Conservation (phyloP, 2,329 filamentous ascomycete genomes). For the Bipolaris bicolor region DNA sequence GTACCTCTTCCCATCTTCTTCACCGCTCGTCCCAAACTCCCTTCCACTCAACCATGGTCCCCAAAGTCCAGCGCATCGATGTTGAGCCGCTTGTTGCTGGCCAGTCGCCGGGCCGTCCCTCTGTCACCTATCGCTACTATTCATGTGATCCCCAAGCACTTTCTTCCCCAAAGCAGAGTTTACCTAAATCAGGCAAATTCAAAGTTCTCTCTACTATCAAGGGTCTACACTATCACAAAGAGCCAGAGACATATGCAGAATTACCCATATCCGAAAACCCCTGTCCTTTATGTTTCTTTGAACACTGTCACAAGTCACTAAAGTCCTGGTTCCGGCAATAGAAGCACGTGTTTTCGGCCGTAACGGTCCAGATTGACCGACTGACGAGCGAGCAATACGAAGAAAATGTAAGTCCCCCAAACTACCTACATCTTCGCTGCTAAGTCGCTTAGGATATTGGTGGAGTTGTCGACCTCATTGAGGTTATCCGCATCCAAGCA, state of each 20-base stretch:
- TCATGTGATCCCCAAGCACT: slow-evolving; percentile 10
- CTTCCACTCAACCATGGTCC: slow-evolving; percentile 17
- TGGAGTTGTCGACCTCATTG: slow-evolving; percentile 91
- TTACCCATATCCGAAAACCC: slow-evolving; percentile 38
- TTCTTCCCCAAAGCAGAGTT: slow-evolving; percentile 10
- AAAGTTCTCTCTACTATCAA: slow-evolving; percentile 15
- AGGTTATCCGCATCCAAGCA: slow-evolving; percentile 87
- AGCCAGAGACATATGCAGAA: slow-evolving; percentile 27
- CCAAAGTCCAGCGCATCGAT: slow-evolving; percentile 10
- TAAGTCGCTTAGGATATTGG: slow-evolving; percentile 63
- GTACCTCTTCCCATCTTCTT: not conserved
- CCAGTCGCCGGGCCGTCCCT: slow-evolving; percentile 18
- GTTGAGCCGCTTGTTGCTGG: slow-evolving; percentile 20
- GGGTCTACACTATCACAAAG: slow-evolving; percentile 36
- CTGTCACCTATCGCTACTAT: slow-evolving; percentile 16
- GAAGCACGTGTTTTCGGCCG: slow-evolving; percentile 84
- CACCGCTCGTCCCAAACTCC: not conserved
- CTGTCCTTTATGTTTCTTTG: slow-evolving; percentile 37
- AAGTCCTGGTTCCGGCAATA: slow-evolving; percentile 34
- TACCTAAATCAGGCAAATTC: slow-evolving; percentile 2
- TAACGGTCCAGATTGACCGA: slow-evolving; percentile 90
- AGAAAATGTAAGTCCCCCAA: slow-evolving; percentile 63
- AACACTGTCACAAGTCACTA: slow-evolving; percentile 34
- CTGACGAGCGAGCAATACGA: slow-evolving; percentile 89
- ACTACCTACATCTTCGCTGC: not conserved